These are phyloP conservation scores for Oryza rufipogon DNA, from an alignment of 176 grass and related monocot genomes.

Conservation along the genomic window DNA sequence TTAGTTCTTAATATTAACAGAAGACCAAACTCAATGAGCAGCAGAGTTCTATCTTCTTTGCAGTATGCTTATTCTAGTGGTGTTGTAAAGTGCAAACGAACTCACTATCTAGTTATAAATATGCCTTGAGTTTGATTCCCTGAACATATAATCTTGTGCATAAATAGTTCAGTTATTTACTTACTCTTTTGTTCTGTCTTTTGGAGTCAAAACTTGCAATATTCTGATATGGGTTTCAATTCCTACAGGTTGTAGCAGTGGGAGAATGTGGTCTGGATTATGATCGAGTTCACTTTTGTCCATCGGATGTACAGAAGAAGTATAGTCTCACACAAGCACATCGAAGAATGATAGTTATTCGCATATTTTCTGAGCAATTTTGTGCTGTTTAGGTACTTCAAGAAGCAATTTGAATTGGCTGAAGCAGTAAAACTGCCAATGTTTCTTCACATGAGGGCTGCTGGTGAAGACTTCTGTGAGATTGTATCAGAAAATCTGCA, in stretches of 20 bases:
- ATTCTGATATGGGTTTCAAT: not conserved
- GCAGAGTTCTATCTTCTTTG: not conserved
- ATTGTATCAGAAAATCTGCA: constrained; percentile 67
- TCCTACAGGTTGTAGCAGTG: constrained; percentile 82
- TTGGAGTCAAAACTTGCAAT: not conserved
- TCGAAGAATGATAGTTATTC: not conserved
- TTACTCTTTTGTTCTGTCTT: not conserved
- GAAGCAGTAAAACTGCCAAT: constrained; percentile 85
- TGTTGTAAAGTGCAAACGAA: not conserved
- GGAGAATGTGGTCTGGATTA: constrained; percentile 98
- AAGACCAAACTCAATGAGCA: not conserved
- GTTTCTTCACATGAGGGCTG: constrained; percentile 99
- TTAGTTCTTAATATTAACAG: not conserved
- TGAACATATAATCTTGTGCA: not conserved
- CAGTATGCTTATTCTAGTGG: not conserved
- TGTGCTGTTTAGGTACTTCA: constrained; percentile 72
- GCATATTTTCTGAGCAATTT: constrained; percentile 16
- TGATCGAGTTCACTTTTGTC: constrained; percentile 94
- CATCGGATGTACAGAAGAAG: constrained; percentile 85
- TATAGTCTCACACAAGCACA: constrained; percentile 28
- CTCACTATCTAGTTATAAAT: not conserved
- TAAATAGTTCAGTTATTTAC: constrained; percentile 11
- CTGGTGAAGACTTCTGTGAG: constrained; percentile 90
- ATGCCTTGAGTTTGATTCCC: not conserved
- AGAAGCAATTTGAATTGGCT: constrained; percentile 95